These are phyloP conservation scores for Asparagopsis taxiformis DNA, from an alignment of 31 red algal genomes.

Conservation along the genomic window DNA sequence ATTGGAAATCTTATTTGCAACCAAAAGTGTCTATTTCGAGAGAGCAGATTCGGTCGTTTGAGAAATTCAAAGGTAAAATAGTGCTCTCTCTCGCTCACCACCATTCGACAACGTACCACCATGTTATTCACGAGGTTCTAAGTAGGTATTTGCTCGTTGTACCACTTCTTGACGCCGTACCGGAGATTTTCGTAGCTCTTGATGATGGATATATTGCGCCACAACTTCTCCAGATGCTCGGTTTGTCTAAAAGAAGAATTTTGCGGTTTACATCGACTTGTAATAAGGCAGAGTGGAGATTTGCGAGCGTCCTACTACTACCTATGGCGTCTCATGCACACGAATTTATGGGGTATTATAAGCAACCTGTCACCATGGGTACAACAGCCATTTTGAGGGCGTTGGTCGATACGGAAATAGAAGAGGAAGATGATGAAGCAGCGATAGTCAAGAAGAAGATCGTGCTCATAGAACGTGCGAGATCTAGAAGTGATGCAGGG, in stretches of 20 bases:
- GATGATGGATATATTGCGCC: slow-evolving; percentile 17
- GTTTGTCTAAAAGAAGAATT: slow-evolving; percentile 13
- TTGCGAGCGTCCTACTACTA: slow-evolving; percentile 6
- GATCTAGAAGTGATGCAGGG: slow-evolving; percentile 3
- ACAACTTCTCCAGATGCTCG: slow-evolving; percentile 15
- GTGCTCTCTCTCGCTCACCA: slow-evolving; percentile 45
- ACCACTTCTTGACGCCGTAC: slow-evolving; percentile 26
- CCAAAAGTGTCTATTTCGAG: slow-evolving; percentile 5
- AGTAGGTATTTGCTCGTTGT: slow-evolving; percentile 24
- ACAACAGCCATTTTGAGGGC: background rate
- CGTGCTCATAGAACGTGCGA: slow-evolving; percentile 39
- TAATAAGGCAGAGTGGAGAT: background rate
- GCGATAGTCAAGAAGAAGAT: slow-evolving; percentile 9
- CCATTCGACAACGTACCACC: slow-evolving; percentile 42
- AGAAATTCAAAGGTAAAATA: too few relatives aligned
- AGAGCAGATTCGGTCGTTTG: background rate
- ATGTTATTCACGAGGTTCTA: slow-evolving; percentile 36
- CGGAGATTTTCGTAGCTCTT: slow-evolving; percentile 26
- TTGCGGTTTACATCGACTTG: background rate
- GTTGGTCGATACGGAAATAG: background rate
- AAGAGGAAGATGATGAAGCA: background rate
- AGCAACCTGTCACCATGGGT: background rate
- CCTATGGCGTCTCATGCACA: background rate
- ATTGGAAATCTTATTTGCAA: slow-evolving; percentile 27
- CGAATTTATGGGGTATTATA: background rate